Conservation (phyloP, 73 alveolate genomes). For the Stentor roeselii region DNA sequence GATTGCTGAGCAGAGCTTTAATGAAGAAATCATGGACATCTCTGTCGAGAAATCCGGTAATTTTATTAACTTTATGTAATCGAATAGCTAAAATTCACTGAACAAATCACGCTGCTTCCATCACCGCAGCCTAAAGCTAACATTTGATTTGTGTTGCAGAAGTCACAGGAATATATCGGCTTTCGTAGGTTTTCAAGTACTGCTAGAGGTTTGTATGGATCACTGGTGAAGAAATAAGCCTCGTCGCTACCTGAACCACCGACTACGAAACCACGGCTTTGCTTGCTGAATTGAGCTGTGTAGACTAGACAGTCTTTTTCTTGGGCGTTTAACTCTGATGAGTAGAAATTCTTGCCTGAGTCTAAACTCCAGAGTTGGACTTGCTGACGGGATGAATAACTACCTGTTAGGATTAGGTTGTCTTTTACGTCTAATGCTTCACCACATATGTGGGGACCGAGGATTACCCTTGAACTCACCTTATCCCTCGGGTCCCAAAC, state of each 20-base stretch:
- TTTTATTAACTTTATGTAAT: not conserved
- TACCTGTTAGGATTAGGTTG: slow-evolving; percentile 61
- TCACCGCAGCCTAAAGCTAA: slow-evolving; percentile 88
- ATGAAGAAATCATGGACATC: not conserved
- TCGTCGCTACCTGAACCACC: slow-evolving; percentile 84
- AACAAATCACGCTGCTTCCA: slow-evolving; percentile 41
- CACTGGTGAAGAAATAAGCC: slow-evolving; percentile 59
- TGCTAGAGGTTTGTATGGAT: slow-evolving; percentile 62
- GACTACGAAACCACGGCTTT: slow-evolving; percentile 54
- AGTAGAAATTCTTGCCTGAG: slow-evolving; percentile 31
- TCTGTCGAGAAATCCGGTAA: not conserved
- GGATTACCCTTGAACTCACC: slow-evolving; percentile 42
- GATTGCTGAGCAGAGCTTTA: slow-evolving; percentile 13
- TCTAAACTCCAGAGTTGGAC: slow-evolving; percentile 66
- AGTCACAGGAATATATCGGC: slow-evolving; percentile 73
- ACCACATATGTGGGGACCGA: slow-evolving; percentile 65
- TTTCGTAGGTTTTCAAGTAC: slow-evolving; percentile 60
- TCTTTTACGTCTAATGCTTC: slow-evolving; percentile 58
- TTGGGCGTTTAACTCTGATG: not conserved
- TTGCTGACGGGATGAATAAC: slow-evolving; percentile 55
- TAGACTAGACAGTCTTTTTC: slow-evolving; percentile 43
- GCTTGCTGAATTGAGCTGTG: slow-evolving; percentile 69
- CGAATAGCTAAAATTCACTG: not conserved
- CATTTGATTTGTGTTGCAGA: slow-evolving; percentile 65
- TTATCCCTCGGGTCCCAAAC: slow-evolving; percentile 55